Conservation (phyloP, 208 protist genomes). For the Phytomonas sp. region DNA sequence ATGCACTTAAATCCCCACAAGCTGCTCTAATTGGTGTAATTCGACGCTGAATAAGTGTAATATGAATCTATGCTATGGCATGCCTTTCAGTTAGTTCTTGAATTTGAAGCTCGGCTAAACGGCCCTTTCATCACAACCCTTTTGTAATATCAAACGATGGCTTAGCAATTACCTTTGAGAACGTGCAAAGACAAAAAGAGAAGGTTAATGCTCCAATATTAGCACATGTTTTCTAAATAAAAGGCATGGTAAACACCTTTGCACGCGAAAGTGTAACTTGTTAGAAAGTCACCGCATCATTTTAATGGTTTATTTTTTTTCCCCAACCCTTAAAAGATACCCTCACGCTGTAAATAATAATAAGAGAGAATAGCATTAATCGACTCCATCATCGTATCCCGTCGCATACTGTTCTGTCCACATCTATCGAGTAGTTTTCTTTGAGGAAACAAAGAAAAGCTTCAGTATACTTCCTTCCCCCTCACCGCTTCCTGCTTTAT, state of each 20-base stretch:
- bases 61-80: not conserved
- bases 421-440: not conserved
- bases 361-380: not conserved
- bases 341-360: not conserved
- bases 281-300: not conserved
- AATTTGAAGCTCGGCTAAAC: not conserved
- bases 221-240: not conserved
- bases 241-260: not conserved
- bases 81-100: not conserved
- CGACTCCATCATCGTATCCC: not conserved
- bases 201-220: not conserved
- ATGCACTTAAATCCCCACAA: not conserved
- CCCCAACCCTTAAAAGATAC: not conserved
- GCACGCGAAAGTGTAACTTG: not conserved
- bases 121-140: not conserved
- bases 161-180: not conserved
- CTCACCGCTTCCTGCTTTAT: not conserved
- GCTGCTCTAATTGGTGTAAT: not conserved
- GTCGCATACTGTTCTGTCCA: not conserved
- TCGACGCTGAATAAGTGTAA: not conserved
- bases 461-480: conserved; percentile 1
- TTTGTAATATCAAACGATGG: not conserved
- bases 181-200: not conserved
- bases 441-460: not conserved
- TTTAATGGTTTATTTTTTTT: not conserved